These are phyloP conservation scores for Apodospora peruviana DNA, from an alignment of 495 filamentous ascomycete species.

Conservation along the genomic window DNA sequence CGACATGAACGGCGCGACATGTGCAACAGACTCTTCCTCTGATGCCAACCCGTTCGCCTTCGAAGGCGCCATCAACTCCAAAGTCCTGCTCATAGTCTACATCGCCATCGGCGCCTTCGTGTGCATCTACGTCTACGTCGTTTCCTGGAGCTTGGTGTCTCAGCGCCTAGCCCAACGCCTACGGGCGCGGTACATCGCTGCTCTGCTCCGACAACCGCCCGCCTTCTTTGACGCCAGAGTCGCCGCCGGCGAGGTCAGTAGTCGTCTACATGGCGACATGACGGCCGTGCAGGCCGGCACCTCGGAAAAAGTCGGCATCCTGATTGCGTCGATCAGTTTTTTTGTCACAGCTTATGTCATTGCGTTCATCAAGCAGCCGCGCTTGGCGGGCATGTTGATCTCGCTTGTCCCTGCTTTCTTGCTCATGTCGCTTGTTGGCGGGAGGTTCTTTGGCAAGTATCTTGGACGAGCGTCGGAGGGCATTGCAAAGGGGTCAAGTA, in stretches of 20 bases:
- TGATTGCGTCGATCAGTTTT: slow-evolving; percentile 50
- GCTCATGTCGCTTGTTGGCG: slow-evolving; percentile 55
- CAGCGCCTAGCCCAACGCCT: slow-evolving; percentile 57
- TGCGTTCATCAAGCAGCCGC: slow-evolving; percentile 54
- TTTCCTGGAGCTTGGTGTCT: slow-evolving; percentile 56
- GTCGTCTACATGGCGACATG: slow-evolving; percentile 54
- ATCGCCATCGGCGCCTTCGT: slow-evolving; percentile 55
- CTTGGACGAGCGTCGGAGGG: slow-evolving; percentile 43
- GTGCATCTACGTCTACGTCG: slow-evolving; percentile 48
- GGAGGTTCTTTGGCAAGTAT: slow-evolving; percentile 53
- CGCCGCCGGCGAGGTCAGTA: slow-evolving; percentile 50
- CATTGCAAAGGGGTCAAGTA: slow-evolving; percentile 46
- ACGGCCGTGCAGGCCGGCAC: slow-evolving; percentile 55
- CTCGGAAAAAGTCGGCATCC: slow-evolving; percentile 61
- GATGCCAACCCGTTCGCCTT: slow-evolving; percentile 19
- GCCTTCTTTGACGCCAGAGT: slow-evolving; percentile 54
- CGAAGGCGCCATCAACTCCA: slow-evolving; percentile 46
- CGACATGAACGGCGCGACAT: slow-evolving; percentile 54
- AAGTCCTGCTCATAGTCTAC: slow-evolving; percentile 57
- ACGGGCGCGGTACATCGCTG: slow-evolving; percentile 51
- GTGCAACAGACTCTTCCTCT: slow-evolving; percentile 22
- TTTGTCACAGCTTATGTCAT: slow-evolving; percentile 59
- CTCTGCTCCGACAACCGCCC: slow-evolving; percentile 54
- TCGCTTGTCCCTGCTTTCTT: slow-evolving; percentile 61
- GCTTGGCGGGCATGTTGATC: slow-evolving; percentile 47